These are phyloP conservation scores for Naganishia randhawae DNA, from an alignment of 768 basidiomycete genomes.

Conservation along the genomic window DNA sequence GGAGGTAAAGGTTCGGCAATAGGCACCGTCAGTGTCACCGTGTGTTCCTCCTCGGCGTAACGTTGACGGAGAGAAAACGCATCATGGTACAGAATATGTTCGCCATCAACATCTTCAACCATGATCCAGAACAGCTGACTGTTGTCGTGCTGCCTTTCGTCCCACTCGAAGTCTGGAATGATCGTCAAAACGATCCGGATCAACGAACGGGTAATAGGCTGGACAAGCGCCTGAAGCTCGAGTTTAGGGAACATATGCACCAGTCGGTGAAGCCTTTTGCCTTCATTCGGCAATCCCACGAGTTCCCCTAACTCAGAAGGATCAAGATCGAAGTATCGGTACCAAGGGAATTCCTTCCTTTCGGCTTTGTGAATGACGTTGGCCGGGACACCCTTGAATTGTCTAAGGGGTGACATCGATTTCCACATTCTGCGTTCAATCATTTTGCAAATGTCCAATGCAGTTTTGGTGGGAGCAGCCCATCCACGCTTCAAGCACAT, in stretches of 20 bases:
- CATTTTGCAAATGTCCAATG: slow-evolving; percentile 94
- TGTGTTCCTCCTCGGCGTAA: slow-evolving; percentile 90
- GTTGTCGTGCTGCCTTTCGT: slow-evolving; percentile 82
- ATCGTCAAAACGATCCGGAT: slow-evolving; percentile 90
- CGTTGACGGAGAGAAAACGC: slow-evolving; percentile 84
- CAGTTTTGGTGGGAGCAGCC: slow-evolving; percentile 87
- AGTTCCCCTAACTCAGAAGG: slow-evolving; percentile 88
- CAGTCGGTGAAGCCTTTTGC: slow-evolving; percentile 80
- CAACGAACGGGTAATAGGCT: slow-evolving; percentile 90
- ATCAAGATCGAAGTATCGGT: slow-evolving; percentile 87
- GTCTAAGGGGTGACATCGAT: slow-evolving; percentile 93
- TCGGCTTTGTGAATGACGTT: slow-evolving; percentile 84
- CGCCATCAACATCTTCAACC: slow-evolving; percentile 96
- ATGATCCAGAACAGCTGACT: slow-evolving; percentile 89
- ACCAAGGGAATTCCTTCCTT: slow-evolving; percentile 98
- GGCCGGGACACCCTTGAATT: slow-evolving; percentile 84
- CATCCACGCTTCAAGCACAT: slow-evolving; percentile 98
- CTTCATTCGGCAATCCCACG: slow-evolving; percentile 88
- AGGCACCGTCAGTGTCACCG: slow-evolving; percentile 86
- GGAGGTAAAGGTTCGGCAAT: slow-evolving; percentile 97
- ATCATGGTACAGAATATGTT: slow-evolving; percentile 92
- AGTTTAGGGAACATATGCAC: slow-evolving; percentile 96
- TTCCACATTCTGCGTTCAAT: slow-evolving; percentile 79
- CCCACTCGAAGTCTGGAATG: slow-evolving; percentile 97
- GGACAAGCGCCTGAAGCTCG: slow-evolving; percentile 91